Conservation (phyloP, 352 stramenopile species). For the Phytophthora sp. region DNA sequence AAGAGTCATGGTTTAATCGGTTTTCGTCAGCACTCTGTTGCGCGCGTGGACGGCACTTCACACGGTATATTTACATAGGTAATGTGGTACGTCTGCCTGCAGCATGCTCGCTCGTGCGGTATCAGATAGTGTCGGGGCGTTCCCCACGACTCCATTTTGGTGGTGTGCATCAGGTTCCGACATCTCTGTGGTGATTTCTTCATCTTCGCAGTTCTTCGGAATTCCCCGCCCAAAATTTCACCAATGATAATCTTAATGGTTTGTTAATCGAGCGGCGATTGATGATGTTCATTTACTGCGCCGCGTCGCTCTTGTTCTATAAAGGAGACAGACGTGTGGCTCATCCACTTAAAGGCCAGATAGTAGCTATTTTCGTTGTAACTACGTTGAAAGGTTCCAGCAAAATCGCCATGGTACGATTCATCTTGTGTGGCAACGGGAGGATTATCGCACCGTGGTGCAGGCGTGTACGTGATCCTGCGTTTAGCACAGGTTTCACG, state of each 20-base stretch:
- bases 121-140: not conserved
- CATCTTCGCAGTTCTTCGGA: not conserved
- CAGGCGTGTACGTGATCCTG: too few species aligned
- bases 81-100: not conserved
- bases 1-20: not conserved
- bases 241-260: constrained; percentile 9
- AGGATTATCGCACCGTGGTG: too few species aligned
- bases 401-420: constrained; percentile 10
- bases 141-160: not conserved
- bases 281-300: not conserved
- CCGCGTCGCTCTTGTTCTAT: constrained; percentile 9
- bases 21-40: not conserved
- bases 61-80: not conserved
- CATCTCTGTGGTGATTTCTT: constrained; percentile 12
- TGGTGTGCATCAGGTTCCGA: not conserved
- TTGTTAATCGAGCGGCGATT: constrained; percentile 5
- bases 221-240: not conserved
- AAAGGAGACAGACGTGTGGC: constrained; percentile 17
- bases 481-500: too few species aligned
- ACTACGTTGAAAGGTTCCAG: not conserved
- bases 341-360: constrained; percentile 9
- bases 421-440: not conserved
- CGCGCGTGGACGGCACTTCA: not conserved
- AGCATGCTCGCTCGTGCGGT: not conserved
- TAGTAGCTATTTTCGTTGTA: constrained; percentile 18